Evolutionary conservation across 73 alveolate genomes (phyloP).

Genomic region (Blepharisma japonicum): DNA sequence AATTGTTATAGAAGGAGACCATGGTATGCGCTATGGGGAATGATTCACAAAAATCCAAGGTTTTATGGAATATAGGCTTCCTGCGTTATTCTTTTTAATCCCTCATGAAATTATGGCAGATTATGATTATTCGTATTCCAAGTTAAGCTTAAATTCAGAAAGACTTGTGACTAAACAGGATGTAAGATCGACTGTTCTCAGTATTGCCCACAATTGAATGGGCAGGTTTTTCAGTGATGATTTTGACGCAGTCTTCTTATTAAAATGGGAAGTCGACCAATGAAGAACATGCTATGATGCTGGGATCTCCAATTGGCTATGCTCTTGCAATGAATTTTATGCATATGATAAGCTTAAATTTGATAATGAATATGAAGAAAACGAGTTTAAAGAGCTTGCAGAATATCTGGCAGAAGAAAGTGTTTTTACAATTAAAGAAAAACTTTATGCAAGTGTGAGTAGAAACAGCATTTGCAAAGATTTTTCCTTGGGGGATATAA

Average conservation of each 20-base stretch:
- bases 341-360: no score
- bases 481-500: background rate
- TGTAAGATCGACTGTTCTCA: background rate
- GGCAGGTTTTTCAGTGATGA: background rate
- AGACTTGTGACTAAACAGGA: conserved; percentile 3
- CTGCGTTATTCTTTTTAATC: conserved; percentile 2
- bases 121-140: background rate
- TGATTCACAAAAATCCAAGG: background rate
- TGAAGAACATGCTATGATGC: background rate
- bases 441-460: background rate
- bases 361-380: background rate
- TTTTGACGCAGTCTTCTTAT: background rate
- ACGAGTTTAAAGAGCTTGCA: background rate
- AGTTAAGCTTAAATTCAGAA: background rate
- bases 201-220: background rate
- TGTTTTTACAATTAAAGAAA: background rate
- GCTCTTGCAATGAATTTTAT: background rate
- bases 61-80: conserved; percentile 13
- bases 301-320: background rate
- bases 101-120: background rate
- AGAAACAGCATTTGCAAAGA: background rate
- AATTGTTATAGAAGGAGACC: background rate
- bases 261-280: background rate
- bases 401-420: background rate
- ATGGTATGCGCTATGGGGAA: conserved; percentile 22